Evolutionary conservation across 345 rosid genomes (phyloP).

Genomic region (Durio zibethinus): DNA sequence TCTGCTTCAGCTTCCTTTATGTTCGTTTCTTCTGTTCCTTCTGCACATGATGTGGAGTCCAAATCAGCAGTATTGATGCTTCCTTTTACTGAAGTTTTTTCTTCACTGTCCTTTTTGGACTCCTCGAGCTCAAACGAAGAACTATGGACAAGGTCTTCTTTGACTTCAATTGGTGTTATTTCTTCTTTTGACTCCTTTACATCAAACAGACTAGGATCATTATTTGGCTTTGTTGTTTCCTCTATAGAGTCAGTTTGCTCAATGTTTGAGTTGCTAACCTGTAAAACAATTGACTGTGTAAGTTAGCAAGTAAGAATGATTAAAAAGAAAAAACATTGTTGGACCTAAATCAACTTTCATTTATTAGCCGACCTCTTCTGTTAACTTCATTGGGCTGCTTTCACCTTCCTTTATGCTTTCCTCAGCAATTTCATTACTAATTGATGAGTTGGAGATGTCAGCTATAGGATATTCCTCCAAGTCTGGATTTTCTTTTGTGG

Average conservation of each 20-base stretch:
- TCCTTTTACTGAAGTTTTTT: slow-evolving; percentile 17
- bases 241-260: slow-evolving; percentile 21
- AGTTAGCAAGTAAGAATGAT: slow-evolving; percentile 2
- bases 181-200: slow-evolving; percentile 13
- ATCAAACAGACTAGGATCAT: background rate
- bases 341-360: background rate
- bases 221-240: slow-evolving; percentile 13
- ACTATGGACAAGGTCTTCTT: slow-evolving; percentile 1
- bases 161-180: slow-evolving; percentile 1
- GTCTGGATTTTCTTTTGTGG: background rate
- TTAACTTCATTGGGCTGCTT: slow-evolving; percentile 1
- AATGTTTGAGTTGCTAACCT: slow-evolving; percentile 21
- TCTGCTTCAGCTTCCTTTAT: slow-evolving; percentile 19
- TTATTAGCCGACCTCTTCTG: slow-evolving; percentile 23
- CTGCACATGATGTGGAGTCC: background rate
- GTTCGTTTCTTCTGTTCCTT: slow-evolving; percentile 18
- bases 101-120: slow-evolving; percentile 15
- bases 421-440: background rate
- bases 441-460: background rate
- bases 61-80: background rate
- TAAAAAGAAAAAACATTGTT: background rate
- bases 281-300: slow-evolving; percentile 9
- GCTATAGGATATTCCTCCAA: background rate
- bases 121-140: background rate
- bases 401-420: background rate